phyloP scores from a whole-genome alignment of 1,284 basidiomycete genomes.

The Blastosporella zonata region DNA sequence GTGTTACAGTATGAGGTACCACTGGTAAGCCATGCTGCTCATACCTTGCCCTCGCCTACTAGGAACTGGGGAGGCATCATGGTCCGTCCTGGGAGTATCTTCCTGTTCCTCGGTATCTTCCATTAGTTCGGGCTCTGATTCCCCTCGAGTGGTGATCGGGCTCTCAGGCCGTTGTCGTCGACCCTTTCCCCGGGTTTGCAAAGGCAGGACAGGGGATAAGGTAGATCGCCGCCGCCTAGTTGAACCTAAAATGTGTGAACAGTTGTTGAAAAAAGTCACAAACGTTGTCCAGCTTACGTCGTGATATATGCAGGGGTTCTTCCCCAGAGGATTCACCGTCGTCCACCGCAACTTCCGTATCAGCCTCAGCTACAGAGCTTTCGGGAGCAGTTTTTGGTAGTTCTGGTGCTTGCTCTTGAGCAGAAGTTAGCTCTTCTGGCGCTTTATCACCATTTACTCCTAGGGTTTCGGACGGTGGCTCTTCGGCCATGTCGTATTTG shows the following conservation, averaged over 20 bases:
- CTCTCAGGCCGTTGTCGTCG: conserved; percentile 27
- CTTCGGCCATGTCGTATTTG: conserved; percentile 5
- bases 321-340: conserved; percentile 27
- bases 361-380: conserved; percentile 12
- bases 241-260: conserved; percentile 27
- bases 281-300: conserved; percentile 29
- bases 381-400: conserved; percentile 6
- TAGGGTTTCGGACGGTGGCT: not conserved
- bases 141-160: conserved; percentile 25
- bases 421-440: conserved; percentile 14
- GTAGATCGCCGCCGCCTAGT: conserved; percentile 34
- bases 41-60: conserved; percentile 32
- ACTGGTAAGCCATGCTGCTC: not conserved
- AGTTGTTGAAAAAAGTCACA: not conserved
- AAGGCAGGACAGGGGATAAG: conserved; percentile 25
- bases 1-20: not conserved
- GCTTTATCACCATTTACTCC: conserved; percentile 18
- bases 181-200: conserved; percentile 25
- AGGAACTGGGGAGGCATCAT: conserved; percentile 29
- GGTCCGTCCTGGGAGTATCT: conserved; percentile 21
- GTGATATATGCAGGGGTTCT: conserved; percentile 27
- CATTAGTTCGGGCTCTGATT: conserved; percentile 22
- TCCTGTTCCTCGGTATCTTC: conserved; percentile 18
- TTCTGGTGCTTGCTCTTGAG: conserved; percentile 5
- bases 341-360: conserved; percentile 28